Percentiles rank a stretch among this genome's conserved stretches.
These are phyloP conservation scores for Cyclotella sp. DNA, from an alignment of 108 stramenopile species.

Conservation along the genomic window DNA sequence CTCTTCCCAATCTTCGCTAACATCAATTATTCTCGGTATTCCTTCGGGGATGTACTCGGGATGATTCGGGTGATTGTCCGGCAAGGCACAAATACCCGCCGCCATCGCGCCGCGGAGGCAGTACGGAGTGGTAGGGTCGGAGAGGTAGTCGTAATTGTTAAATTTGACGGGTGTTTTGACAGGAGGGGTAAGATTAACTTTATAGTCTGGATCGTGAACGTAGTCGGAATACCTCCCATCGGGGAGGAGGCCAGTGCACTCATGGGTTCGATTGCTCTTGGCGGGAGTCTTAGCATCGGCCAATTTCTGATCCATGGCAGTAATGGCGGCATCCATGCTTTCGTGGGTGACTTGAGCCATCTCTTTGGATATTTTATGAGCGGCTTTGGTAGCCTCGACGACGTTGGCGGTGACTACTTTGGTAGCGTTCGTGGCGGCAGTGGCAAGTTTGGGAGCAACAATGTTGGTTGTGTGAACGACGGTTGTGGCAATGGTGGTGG, in stretches of 20 bases:
- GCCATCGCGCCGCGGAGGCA: slow-evolving; percentile 30
- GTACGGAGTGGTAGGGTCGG: slow-evolving; percentile 24
- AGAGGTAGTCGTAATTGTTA: not conserved
- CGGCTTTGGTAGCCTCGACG: slow-evolving; percentile 13
- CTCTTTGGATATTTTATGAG: slow-evolving; percentile 5
- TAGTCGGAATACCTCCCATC: slow-evolving; percentile 36
- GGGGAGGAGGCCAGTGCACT: not conserved
- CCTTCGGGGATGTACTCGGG: slow-evolving; percentile 29
- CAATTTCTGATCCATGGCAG: not conserved
- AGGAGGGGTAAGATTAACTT: slow-evolving; percentile 19
- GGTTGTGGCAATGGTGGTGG: not conserved
- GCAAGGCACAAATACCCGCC: slow-evolving; percentile 22
- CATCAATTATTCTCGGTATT: slow-evolving; percentile 34
- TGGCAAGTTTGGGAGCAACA: slow-evolving; percentile 17
- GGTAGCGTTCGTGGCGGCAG: not conserved
- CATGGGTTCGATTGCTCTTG: slow-evolving; percentile 19
- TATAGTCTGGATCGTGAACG: slow-evolving; percentile 40
- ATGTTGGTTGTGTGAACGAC: slow-evolving; percentile 9
- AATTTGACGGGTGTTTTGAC: not conserved
- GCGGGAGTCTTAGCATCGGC: slow-evolving; percentile 26
- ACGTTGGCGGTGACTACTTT: slow-evolving; percentile 11
- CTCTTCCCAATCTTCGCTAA: slow-evolving; percentile 48
- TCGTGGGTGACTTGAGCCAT: not conserved
- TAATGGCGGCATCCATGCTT: slow-evolving; percentile 14
- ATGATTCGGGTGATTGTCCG: slow-evolving; percentile 25